phyloP scores from a whole-genome alignment of 768 basidiomycete genomes.

The Solioccasus polychromus region DNA sequence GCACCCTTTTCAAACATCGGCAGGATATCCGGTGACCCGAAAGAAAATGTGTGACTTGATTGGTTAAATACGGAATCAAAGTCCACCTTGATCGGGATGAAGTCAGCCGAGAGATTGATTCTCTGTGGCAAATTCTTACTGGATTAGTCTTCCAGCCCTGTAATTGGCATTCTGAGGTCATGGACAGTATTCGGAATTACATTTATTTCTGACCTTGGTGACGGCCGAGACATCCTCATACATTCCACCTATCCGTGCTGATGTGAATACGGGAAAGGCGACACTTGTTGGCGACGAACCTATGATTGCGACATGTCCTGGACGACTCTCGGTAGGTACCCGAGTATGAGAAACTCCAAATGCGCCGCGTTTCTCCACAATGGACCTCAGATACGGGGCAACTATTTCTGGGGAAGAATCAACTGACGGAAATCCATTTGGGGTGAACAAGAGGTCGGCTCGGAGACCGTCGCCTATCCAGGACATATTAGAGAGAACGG shows the following conservation, averaged over 20 bases:
- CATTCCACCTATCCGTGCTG: conserved; percentile 61
- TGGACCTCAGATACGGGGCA: conserved; percentile 74
- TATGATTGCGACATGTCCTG: conserved; percentile 87
- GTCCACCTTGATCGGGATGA: conserved; percentile 44
- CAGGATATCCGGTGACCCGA: conserved; percentile 85
- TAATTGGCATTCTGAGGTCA: conserved; percentile 1
- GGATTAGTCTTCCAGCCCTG: conserved; percentile 89
- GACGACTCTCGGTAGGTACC: conserved; percentile 85
- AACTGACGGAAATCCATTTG: conserved; percentile 52
- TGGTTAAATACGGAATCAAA: conserved; percentile 90
- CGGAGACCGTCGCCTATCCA: conserved; percentile 76
- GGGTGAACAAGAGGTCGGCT: conserved; percentile 72
- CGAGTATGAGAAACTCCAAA: conserved; percentile 84
- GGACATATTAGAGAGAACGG: not conserved
- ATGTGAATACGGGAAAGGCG: conserved; percentile 7
- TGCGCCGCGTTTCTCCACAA: conserved; percentile 64
- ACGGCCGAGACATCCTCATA: conserved; percentile 90
- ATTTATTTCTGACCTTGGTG: conserved; percentile 56
- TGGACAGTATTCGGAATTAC: conserved; percentile 1
- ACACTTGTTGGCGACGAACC: conserved; percentile 39
- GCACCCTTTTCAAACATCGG: conserved; percentile 86
- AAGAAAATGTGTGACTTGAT: conserved; percentile 73
- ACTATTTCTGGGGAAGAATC: conserved; percentile 56
- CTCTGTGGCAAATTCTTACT: conserved; percentile 35
- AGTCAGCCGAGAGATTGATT: not conserved